Evolutionary conservation across 257 asterid genomes (phyloP).

Genomic region (Apocynum venetum): DNA sequence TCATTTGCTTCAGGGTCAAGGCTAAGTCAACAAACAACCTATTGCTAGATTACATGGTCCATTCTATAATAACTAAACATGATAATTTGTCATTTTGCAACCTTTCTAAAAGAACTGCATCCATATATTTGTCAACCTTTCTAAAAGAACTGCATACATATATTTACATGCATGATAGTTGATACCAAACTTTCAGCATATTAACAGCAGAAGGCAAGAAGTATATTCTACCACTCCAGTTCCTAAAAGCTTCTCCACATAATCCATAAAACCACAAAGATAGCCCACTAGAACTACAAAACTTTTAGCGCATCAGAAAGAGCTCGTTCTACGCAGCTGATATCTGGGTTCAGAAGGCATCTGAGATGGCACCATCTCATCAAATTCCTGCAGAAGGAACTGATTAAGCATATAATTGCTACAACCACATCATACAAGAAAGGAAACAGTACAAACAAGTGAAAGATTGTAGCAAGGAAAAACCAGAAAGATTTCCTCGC

Average conservation of each 20-base stretch:
- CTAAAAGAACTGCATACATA: not conserved
- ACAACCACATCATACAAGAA: not conserved
- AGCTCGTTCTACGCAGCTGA: conserved; percentile 74
- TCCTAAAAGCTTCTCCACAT: conserved; percentile 4
- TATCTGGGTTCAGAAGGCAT: conserved; percentile 48
- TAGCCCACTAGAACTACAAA: conserved; percentile 8
- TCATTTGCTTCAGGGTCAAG: not conserved
- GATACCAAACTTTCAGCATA: not conserved
- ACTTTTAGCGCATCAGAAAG: conserved; percentile 37
- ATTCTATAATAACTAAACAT: not conserved
- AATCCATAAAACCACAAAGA: conserved; percentile 1
- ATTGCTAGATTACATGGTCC: not conserved
- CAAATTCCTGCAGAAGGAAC: conserved; percentile 54
- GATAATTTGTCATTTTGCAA: too few species aligned
- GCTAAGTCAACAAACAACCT: not conserved
- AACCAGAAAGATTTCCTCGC: not conserved
- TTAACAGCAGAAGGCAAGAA: not conserved
- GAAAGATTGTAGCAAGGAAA: not conserved
- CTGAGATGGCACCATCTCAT: conserved; percentile 22
- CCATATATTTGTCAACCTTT: too few species aligned
- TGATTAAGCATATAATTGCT: not conserved
- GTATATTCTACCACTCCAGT: not conserved
- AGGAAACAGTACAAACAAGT: not conserved
- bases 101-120: too few species aligned
- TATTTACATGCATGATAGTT: conserved; percentile 1